Percentiles rank a stretch among this genome's conserved stretches.
Conservation (phyloP, 2,329 filamentous ascomycete species). For the Zarea fungicola region DNA sequence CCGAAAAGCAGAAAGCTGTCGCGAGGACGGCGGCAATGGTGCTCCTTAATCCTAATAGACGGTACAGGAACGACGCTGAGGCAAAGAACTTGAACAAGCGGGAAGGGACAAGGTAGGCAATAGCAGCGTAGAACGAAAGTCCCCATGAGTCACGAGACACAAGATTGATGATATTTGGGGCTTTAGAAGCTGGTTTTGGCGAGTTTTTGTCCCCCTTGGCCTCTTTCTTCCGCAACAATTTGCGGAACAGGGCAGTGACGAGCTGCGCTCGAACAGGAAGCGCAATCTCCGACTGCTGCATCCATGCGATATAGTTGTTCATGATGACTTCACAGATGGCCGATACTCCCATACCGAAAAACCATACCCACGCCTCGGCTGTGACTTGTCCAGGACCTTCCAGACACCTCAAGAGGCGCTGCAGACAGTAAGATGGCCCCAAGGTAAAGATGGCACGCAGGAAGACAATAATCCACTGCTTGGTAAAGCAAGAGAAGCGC, state of each 20-base stretch:
- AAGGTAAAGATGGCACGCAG: not conserved
- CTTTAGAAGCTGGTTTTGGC: not conserved
- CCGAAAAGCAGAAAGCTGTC: not conserved
- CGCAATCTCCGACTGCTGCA: not conserved
- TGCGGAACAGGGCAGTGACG: not conserved
- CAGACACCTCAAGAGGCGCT: not conserved
- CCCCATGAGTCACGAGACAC: not conserved
- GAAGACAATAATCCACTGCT: not conserved
- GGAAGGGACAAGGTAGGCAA: not conserved
- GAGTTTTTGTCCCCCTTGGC: not conserved
- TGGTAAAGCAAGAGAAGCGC: not conserved
- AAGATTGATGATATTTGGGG: not conserved
- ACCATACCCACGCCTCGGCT: not conserved
- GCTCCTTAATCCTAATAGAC: not conserved
- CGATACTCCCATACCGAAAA: not conserved
- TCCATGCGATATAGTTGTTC: not conserved
- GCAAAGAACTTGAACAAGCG: not conserved
- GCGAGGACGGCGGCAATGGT: not conserved
- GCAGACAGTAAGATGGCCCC: not conserved
- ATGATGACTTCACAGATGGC: not conserved
- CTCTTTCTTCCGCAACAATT: not conserved
- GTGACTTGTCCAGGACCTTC: not conserved
- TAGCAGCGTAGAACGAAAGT: not conserved
- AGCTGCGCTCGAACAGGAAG: not conserved
- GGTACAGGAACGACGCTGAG: not conserved